A percentile compares a stretch with the other conserved stretches of the same genome.
phyloP scores from a whole-genome alignment of 305 asterid genomes.

The Fraxinus dipetala region DNA sequence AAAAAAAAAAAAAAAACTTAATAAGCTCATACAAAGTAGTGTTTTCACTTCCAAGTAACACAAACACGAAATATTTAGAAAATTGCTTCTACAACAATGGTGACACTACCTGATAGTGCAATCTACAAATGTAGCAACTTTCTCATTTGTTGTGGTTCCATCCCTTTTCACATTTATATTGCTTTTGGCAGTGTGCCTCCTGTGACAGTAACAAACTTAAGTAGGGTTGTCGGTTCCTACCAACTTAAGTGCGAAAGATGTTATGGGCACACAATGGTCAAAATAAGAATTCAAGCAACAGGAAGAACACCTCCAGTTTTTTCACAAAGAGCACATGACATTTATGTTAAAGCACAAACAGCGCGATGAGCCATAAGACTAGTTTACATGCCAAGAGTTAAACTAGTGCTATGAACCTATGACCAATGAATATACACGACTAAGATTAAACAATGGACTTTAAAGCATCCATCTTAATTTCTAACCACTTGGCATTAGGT shows the following conservation, averaged over 20 bases:
- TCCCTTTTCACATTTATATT: conserved; percentile 38
- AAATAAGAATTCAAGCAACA: conserved; percentile 9
- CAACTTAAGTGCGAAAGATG: neutral
- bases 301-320: neutral
- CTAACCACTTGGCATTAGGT: conserved; percentile 8
- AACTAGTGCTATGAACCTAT: neutral
- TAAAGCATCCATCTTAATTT: conserved; percentile 1
- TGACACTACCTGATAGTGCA: conserved; percentile 56
- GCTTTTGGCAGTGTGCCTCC: conserved; percentile 53
- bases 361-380: neutral
- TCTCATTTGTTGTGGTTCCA: conserved; percentile 38
- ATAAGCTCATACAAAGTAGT: neutral
- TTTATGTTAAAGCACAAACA: conserved; percentile 9
- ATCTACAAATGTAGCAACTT: conserved; percentile 55
- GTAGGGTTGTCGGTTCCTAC: conserved; percentile 8
- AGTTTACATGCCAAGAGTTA: conserved; percentile 8
- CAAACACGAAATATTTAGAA: neutral
- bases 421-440: conserved; percentile 1
- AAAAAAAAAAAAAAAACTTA: neutral
- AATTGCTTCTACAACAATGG: neutral
- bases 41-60: neutral
- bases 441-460: neutral
- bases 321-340: neutral
- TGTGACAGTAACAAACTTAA: conserved; percentile 31
- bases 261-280: neutral